Base-by-base conservation (phyloP, 2,329 filamentous ascomycete species). In the Epichloe elymi region DNA sequence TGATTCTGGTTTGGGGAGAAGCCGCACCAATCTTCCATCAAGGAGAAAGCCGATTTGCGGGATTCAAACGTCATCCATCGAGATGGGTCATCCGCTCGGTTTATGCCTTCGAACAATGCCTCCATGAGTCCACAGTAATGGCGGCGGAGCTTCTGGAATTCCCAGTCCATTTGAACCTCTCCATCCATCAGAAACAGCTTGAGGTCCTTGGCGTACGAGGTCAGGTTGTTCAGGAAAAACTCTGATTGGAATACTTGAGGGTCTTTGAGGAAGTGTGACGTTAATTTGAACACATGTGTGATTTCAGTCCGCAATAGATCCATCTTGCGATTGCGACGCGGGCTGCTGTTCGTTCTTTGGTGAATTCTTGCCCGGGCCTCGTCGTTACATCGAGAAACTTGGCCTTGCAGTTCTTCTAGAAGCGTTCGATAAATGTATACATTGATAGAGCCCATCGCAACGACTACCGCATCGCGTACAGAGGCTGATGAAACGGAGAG, bases 21-120 rank as follows among this genome's bases (percentile, higher is more conserved):
- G 2, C 93, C 93, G 64, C 93, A 98, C 94, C 94, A 98, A 57
- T 97, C 91, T 67, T 98, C 93, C 90, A 98, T 97, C 46, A 98
- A 71, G 0, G 90, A 84, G 63, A 98, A 98, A 0, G 91, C 86
- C 5, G 93, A 96, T 64, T 96, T 95, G 40, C 94, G 78, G 12
- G 90, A 88, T 65, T 98, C 93, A 61, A 98, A 98, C 0, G 93
- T 90, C 80, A 98, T 93, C 91, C 93, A 98, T 35, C 88, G 79
- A 4, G 88, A 84, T 2, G 89, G 86, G 54, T 96, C 88, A 54
- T 82, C 83, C 0, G 88, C 88, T 48, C 83, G 79, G 58, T 91
- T 93, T 59, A 96, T 88, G 5, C 88, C 88, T 58, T 95, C 88
- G 57, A 95, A 98, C 0, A 98, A 72, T 53, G 90, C 87, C 63